Conservation (phyloP, 139 green algal genomes). For the Tetraselmis chui region DNA sequence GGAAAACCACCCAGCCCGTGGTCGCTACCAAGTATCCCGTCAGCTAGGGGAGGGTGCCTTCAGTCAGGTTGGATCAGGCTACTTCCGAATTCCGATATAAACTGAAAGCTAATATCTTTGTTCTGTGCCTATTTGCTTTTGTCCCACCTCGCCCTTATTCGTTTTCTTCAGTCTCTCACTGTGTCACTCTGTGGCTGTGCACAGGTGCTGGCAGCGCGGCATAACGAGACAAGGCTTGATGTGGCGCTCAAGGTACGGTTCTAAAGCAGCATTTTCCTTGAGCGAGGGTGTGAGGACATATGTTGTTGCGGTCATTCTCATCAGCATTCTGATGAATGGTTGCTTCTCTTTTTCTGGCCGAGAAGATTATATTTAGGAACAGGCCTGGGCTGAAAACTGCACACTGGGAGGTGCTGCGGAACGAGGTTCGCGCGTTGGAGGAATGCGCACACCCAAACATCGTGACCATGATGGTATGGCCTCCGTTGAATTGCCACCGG, state of each 20-base stretch:
- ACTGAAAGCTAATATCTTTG: no score
- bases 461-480: neutral
- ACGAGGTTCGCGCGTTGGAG: neutral
- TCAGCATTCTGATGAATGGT: no score
- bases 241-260: neutral
- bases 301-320: no score
- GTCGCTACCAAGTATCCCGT: slow-evolving; percentile 39
- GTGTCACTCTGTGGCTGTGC: no score
- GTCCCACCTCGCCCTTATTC: no score
- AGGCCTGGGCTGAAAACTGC: neutral
- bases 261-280: no score
- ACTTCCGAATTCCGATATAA: no score
- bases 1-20: slow-evolving; percentile 33
- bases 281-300: no score
- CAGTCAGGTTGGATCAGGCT: slow-evolving; percentile 26
- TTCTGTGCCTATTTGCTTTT: no score
- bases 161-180: no score
- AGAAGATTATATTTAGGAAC: neutral
- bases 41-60: slow-evolving; percentile 42
- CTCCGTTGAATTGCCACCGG: no score
- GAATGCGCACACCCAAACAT: neutral
- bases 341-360: no score
- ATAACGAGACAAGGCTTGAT: neutral
- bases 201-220: neutral
- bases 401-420: neutral